A percentile compares a stretch with the other conserved stretches of the same genome.
Evolutionary conservation across 805 yeast species (phyloP).

Genomic region (Teunomyces atbi): DNA sequence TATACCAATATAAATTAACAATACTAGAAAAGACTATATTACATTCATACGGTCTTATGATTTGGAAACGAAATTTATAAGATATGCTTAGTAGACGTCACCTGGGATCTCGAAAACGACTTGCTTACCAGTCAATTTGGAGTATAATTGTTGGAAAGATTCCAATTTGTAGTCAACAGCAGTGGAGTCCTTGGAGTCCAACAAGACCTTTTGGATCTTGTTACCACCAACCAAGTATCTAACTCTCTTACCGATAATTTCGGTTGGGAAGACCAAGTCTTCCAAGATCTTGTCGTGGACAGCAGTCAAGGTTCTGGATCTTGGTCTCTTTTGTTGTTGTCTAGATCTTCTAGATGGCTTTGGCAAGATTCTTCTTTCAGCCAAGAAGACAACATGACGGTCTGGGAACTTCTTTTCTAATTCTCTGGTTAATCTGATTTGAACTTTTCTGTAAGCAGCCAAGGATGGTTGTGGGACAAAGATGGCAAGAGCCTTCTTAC

Average conservation of each 20-base stretch:
- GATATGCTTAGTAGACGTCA: conserved; percentile 37
- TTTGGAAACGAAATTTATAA: conserved; percentile 2
- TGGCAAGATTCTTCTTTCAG: conserved; percentile 99
- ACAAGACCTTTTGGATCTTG: conserved; percentile 96
- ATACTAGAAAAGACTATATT: conserved; percentile 3
- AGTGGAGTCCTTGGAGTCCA: conserved; percentile 96
- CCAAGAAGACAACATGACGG: conserved; percentile 98
- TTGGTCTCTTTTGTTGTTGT: conserved; percentile 98
- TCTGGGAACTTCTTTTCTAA: conserved; percentile 99
- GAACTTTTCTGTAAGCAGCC: conserved; percentile 93
- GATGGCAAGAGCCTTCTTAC: conserved; percentile 97
- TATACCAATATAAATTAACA: conserved; percentile 4
- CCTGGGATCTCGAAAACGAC: conserved; percentile 91
- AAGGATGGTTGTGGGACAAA: conserved; percentile 97
- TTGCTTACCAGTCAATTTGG: conserved; percentile 98
- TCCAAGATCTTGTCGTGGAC: conserved; percentile 98
- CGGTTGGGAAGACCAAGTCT: conserved; percentile 99
- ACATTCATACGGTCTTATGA: conserved; percentile 5
- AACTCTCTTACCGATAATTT: conserved; percentile 98
- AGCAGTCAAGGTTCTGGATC: conserved; percentile 98
- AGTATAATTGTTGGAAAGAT: conserved; percentile 98
- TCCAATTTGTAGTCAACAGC: conserved; percentile 98
- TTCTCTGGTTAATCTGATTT: conserved; percentile 96
- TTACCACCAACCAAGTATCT: conserved; percentile 98
- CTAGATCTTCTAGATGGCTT: conserved; percentile 96